Evolutionary conservation across 257 asterid species (phyloP).

Genomic region (Cruciata laevipes): DNA sequence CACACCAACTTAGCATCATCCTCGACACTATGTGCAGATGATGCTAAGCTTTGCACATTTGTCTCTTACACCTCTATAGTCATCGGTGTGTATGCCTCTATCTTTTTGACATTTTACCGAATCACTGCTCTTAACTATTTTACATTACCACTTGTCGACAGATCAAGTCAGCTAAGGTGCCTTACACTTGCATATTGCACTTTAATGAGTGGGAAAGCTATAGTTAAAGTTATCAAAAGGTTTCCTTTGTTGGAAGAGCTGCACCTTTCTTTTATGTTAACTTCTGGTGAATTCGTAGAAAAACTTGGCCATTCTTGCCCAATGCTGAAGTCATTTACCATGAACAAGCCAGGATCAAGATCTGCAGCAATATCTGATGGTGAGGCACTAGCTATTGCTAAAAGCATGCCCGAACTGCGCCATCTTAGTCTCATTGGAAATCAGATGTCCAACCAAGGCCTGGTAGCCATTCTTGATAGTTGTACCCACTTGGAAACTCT

Average conservation of each 20-base stretch:
- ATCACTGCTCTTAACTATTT: neutral
- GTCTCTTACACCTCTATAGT: neutral
- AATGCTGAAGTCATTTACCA: conserved; percentile 29
- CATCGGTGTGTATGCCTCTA: neutral
- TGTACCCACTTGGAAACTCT: conserved; percentile 14
- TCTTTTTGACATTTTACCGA: no score
- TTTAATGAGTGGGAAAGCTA: conserved; percentile 11
- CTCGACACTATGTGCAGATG: neutral
- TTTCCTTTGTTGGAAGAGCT: conserved; percentile 42
- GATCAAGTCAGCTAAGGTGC: conserved; percentile 33
- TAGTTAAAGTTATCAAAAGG: conserved; percentile 25
- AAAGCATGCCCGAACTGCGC: conserved; percentile 34
- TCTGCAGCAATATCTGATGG: conserved; percentile 1
- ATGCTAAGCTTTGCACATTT: neutral
- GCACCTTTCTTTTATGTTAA: conserved; percentile 20
- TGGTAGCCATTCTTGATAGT: conserved; percentile 40
- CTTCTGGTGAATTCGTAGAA: conserved; percentile 14
- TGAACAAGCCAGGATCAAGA: conserved; percentile 6
- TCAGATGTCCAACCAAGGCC: conserved; percentile 21
- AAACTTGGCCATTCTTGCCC: conserved; percentile 34
- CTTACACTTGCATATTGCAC: conserved; percentile 24
- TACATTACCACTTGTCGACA: conserved; percentile 8
- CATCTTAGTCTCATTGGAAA: conserved; percentile 32
- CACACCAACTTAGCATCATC: neutral
- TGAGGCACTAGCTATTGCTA: conserved; percentile 33